A percentile compares a stretch with the other conserved stretches of the same genome.
phyloP scores from a whole-genome alignment of 176 grass and related monocot species.

The Oryza rufipogon region DNA sequence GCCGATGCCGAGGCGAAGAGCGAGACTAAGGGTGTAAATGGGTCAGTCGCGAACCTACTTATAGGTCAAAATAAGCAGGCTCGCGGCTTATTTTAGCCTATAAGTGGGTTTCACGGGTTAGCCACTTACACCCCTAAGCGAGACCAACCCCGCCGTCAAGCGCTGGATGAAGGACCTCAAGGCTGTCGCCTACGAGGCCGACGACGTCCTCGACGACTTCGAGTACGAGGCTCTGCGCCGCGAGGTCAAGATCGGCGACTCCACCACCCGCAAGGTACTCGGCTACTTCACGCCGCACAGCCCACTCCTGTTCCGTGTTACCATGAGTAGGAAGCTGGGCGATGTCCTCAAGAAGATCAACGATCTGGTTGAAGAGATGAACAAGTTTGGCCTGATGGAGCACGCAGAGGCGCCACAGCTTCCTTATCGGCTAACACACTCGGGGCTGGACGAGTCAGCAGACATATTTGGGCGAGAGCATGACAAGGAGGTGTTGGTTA shows the following conservation, averaged over 20 bases:
- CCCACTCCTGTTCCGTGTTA: not conserved
- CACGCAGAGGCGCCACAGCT: too few relatives aligned
- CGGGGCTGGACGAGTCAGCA: too few relatives aligned
- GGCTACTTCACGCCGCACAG: not conserved
- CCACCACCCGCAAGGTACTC: not conserved
- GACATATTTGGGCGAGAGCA: too few relatives aligned
- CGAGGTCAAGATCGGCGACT: not conserved
- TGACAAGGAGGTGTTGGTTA: conserved; percentile 1
- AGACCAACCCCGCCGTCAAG: not conserved
- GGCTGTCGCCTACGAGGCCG: conserved; percentile 23
- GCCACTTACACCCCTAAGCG: not conserved
- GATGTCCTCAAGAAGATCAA: not conserved
- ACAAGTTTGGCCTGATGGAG: not conserved
- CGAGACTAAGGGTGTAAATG: not conserved
- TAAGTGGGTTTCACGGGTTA: too few relatives aligned
- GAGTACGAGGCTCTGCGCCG: not conserved
- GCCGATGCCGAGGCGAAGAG: not conserved
- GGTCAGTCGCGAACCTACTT: too few relatives aligned
- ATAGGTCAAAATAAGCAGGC: too few relatives aligned
- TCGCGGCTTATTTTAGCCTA: too few relatives aligned
- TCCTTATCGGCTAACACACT: too few relatives aligned
- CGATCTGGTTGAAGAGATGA: not conserved
- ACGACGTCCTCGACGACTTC: not conserved
- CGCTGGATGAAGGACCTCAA: conserved; percentile 28
- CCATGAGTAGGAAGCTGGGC: not conserved